Base-by-base conservation (phyloP, 495 filamentous ascomycete species). In the Penicillium coprophilum region DNA sequence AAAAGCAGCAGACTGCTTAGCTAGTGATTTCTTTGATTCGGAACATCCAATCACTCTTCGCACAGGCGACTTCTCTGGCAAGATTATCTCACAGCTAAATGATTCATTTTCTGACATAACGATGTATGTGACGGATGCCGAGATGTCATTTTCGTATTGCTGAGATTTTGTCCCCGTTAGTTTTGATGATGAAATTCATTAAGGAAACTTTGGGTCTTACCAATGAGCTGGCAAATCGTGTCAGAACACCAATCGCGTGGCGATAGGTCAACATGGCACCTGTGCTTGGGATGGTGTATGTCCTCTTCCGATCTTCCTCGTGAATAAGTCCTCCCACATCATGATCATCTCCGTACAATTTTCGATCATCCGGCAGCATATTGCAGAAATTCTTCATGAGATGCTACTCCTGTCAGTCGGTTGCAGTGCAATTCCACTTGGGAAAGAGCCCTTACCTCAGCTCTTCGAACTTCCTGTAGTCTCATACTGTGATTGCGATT, bases 1-100 rank as follows among this genome's bases (percentile, higher is more conserved):
- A 66, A 94, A 97, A 3, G 94, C 94, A 13, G 91, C 94, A 8
- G 92, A 87, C 59, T 89, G 86, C 69, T 96, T 96, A n/a, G 94
- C 94, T 13, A 83, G 73, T 21, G 84, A 74, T 65, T 95, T 97
- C 49, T 78, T 87, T 3, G 72, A 52, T 49, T 80, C 81, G 2
- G 82, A 70, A 11, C 61, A 64, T 32, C 94, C 93, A 38, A 82
- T 79, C 10, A 85, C 77, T 41, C 80, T 83, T 55, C 75, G 74
- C 45, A 97, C 76, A 0, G 91, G 91, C 0, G 91, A 91, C 23
- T 71, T 80, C 39, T 87, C 82, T 2, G 94, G 94, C 39, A 98
- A 75, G 31, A 91, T 80, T 4, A 96, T 85, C 64, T 97, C 91
- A 66, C 89, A 93, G 46, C 85, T 62, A 65, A 85, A 97, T 20